Evolutionary conservation across 352 stramenopile species (phyloP).

Genomic region (Phytophthora pisi): DNA sequence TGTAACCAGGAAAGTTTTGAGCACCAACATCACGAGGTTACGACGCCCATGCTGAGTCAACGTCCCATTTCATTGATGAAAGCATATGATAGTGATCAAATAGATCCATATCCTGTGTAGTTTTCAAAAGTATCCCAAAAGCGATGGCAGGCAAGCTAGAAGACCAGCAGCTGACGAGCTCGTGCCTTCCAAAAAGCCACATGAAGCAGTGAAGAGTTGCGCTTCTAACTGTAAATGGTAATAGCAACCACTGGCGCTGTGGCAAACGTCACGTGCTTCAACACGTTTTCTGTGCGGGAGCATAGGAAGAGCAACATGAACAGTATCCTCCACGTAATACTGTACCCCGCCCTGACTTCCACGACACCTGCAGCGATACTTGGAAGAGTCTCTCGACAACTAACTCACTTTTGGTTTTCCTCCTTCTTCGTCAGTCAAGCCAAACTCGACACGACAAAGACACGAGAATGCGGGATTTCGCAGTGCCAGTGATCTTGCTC

Average conservation of each 20-base stretch:
- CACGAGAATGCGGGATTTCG: background rate
- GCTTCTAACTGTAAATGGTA: no score
- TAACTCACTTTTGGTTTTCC: conserved; percentile 5
- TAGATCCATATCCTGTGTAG: background rate
- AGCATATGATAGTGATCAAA: background rate
- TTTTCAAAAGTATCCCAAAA: background rate
- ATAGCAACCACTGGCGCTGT: background rate
- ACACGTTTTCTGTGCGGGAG: background rate
- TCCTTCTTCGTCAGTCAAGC: background rate
- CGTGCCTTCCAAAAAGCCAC: background rate
- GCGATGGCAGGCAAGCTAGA: background rate
- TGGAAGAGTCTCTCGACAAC: background rate
- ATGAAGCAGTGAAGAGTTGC: background rate
- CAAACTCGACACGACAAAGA: background rate
- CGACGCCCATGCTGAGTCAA: no score
- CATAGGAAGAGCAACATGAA: background rate
- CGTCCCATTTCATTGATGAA: background rate
- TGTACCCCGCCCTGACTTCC: background rate
- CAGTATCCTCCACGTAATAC: background rate
- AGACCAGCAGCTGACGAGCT: background rate
- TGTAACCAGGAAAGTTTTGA: no score
- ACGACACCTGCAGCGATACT: background rate
- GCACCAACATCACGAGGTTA: no score
- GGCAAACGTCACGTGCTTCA: background rate
- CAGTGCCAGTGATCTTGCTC: background rate